Evolutionary conservation across 768 basidiomycete species (phyloP).

Genomic region (Lentinula detonsa): DNA sequence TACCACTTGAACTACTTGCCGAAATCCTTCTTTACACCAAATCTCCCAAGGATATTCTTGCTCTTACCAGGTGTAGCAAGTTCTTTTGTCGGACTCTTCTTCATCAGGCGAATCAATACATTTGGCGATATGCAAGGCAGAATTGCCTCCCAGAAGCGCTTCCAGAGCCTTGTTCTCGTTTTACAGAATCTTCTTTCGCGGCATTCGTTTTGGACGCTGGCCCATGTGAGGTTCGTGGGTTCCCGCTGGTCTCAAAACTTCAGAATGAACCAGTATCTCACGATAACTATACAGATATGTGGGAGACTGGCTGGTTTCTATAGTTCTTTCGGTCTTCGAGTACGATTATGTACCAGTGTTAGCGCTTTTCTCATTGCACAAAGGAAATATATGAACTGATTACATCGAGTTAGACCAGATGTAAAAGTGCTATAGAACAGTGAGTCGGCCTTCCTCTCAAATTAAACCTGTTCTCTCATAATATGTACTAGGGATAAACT

Average conservation of each 20-base stretch:
- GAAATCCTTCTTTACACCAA: slow-evolving; percentile 50
- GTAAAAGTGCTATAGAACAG: background rate
- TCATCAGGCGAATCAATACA: slow-evolving; percentile 23
- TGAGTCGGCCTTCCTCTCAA: background rate
- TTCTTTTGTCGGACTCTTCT: slow-evolving; percentile 13
- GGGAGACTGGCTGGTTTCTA: slow-evolving; percentile 29
- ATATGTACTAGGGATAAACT: background rate
- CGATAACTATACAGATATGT: slow-evolving; percentile 28
- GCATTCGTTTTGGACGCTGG: slow-evolving; percentile 58
- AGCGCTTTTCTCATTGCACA: background rate
- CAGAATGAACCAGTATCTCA: too few species aligned
- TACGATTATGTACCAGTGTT: slow-evolving; percentile 39
- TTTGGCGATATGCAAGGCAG: slow-evolving; percentile 53
- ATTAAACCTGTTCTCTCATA: background rate
- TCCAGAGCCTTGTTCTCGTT: slow-evolving; percentile 27
- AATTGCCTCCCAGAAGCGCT: slow-evolving; percentile 25
- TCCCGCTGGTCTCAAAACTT: too few species aligned
- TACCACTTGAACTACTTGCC: slow-evolving; percentile 61
- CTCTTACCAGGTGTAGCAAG: slow-evolving; percentile 54
- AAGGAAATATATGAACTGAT: too few species aligned
- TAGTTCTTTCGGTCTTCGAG: slow-evolving; percentile 39
- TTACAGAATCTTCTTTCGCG: slow-evolving; percentile 54
- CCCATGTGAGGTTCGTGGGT: slow-evolving; percentile 41
- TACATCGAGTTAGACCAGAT: background rate
- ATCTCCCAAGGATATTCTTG: slow-evolving; percentile 49